Evolutionary conservation across 805 yeast species (phyloP), one percentile per base, ranked within the genome.

Genomic region (Cyberlindnera euphorbiiphila): DNA sequence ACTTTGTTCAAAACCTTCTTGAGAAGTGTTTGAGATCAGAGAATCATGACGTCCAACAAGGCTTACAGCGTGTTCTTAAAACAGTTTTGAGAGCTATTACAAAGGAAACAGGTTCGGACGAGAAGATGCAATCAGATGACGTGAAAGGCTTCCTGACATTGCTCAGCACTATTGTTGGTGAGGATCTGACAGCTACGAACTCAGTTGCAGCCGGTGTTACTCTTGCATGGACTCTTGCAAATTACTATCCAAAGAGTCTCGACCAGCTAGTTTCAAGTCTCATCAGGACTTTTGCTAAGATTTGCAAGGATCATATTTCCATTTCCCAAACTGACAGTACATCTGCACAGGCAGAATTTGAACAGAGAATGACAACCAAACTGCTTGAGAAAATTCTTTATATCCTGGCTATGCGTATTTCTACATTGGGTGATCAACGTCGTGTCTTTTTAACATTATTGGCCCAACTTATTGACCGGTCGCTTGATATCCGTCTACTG

Each of bases 351-450:
- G 56, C 65, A 16, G 95, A 84, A 37, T 74, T 72, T 47, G 96
- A 87, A 53, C 85, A 91, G 8, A 80, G 75, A 52, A 81, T 84
- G 71, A 83, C 94, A 0, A 81, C 93, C 0, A 76, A 73, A 41
- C 62, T 88, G 24, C 64, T 93, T 30, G 87, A 83, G 42, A 84
- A 83, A 57, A 77, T 87, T 18, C 65, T 93, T 36, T 80, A 81
- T 46, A 71, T 91, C 36, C 78, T 91, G 1, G 78, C 95, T 0
- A 72, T 76, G 68, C 75, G 97, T 47, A 85, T 93, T 5, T 76
- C 94, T 0, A 72, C 76, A n/a, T 66, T 94, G 18, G 97, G 96
- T 2, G 99, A 93, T 50, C 96, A 91, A 53, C 75, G 98, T 43
- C 73, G 98, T 35, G 79, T 89, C 18, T 93, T 89, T 57, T 62